These are phyloP conservation scores for Saccharomycopsis guyanensis DNA, from an alignment of 805 yeast species.

Conservation along the genomic window DNA sequence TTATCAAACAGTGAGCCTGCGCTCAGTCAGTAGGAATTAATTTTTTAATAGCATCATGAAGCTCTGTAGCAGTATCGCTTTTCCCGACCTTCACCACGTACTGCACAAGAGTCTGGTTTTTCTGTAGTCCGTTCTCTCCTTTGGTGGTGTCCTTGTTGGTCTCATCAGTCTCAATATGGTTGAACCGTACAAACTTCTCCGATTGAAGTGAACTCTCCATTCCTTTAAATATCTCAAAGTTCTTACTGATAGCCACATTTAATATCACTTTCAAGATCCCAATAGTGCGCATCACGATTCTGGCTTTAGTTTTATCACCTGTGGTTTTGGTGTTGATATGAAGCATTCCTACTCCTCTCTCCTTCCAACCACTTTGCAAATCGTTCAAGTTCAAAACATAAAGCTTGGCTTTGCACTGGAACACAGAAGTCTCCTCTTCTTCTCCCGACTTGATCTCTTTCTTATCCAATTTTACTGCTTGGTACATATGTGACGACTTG, in stretches of 20 bases:
- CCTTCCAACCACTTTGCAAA: constrained; percentile 83
- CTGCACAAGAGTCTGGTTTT: constrained; percentile 63
- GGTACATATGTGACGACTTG: constrained; percentile 28
- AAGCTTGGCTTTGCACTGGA: constrained; percentile 66
- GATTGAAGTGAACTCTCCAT: constrained; percentile 79
- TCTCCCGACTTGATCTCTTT: constrained; percentile 77
- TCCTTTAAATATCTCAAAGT: constrained; percentile 61
- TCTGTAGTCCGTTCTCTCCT: constrained; percentile 22
- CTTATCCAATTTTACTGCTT: constrained; percentile 53
- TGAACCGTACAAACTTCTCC: constrained; percentile 74
- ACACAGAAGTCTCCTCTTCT: constrained; percentile 69
- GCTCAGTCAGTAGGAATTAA: constrained; percentile 10
- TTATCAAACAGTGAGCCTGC: constrained; percentile 33
- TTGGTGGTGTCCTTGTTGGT: constrained; percentile 1
- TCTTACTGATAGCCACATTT: constrained; percentile 56
- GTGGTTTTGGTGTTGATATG: constrained; percentile 52
- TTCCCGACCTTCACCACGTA: constrained; percentile 71
- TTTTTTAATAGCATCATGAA: constrained; percentile 42
- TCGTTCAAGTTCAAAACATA: constrained; percentile 65
- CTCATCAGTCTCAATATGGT: constrained; percentile 43
- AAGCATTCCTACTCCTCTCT: constrained; percentile 84
- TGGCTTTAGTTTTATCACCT: constrained; percentile 32
- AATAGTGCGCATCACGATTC: constrained; percentile 87
- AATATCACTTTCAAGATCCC: constrained; percentile 77
- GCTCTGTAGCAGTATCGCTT: constrained; percentile 48